Conservation (phyloP, 768 basidiomycete genomes). For the Suillus plorans region DNA sequence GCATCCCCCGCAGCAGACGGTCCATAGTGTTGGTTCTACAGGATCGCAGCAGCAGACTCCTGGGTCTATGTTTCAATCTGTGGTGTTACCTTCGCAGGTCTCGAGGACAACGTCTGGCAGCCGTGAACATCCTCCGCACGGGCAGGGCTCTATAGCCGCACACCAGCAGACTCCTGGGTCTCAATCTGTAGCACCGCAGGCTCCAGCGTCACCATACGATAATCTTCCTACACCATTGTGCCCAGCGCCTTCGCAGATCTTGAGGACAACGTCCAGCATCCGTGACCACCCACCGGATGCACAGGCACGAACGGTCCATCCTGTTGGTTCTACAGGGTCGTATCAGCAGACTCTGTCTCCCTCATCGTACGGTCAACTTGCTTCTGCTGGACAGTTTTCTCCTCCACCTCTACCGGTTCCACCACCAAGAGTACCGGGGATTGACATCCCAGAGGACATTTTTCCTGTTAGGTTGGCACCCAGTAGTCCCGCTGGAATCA, state of each 20-base stretch:
- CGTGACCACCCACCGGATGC: conserved; percentile 21
- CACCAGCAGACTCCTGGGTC: conserved; percentile 15
- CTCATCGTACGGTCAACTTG: not conserved
- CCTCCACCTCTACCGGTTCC: conserved; percentile 31
- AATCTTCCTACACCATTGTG: conserved; percentile 23
- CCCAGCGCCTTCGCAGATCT: conserved; percentile 23
- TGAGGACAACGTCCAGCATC: conserved; percentile 22
- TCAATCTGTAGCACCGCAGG: not conserved
- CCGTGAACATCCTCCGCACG: conserved; percentile 19
- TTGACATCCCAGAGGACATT: conserved; percentile 1
- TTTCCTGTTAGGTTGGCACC: not conserved
- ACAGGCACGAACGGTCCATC: conserved; percentile 11
- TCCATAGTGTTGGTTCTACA: not conserved
- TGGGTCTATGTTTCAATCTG: not conserved
- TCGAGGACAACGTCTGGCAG: conserved; percentile 24
- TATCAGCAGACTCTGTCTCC: conserved; percentile 13
- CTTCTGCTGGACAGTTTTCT: conserved; percentile 18
- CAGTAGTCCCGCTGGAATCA: not conserved
- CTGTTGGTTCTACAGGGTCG: conserved; percentile 9
- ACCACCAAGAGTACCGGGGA: conserved; percentile 20
- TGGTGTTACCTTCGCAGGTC: conserved; percentile 1
- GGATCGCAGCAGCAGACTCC: conserved; percentile 16
- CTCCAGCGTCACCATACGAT: not conserved
- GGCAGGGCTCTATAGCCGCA: conserved; percentile 3
- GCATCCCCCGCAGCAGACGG: conserved; percentile 15